These are phyloP conservation scores for Cenococcum geophilum DNA, from an alignment of 495 filamentous ascomycete genomes.

Conservation along the genomic window DNA sequence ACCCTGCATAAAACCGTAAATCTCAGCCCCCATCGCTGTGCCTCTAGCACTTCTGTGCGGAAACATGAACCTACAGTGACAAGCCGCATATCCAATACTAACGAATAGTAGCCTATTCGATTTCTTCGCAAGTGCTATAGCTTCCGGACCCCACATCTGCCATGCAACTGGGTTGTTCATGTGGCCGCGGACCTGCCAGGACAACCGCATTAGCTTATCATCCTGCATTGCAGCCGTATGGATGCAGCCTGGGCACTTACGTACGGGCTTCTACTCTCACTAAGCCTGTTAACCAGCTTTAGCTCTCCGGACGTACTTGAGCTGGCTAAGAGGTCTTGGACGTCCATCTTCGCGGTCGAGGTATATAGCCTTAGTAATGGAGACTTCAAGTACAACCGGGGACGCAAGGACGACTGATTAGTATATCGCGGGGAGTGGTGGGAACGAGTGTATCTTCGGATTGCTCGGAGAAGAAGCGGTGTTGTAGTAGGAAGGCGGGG, in stretches of 20 bases:
- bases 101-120: slow-evolving; percentile 85
- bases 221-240: not conserved
- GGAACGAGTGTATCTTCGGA: not conserved
- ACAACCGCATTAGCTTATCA: slow-evolving; percentile 9
- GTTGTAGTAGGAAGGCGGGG: not conserved
- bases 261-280: slow-evolving; percentile 74
- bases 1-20: slow-evolving; percentile 49
- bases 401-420: not conserved
- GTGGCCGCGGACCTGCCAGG: slow-evolving; percentile 62
- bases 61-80: slow-evolving; percentile 64
- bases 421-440: not conserved
- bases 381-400: not conserved
- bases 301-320: slow-evolving; percentile 10
- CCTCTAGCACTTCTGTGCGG: not conserved
- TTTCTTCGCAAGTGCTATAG: slow-evolving; percentile 67
- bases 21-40: not conserved
- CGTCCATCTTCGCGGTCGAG: slow-evolving; percentile 17
- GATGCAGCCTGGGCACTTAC: slow-evolving; percentile 43
- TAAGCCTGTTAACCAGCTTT: slow-evolving; percentile 60
- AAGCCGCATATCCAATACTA: slow-evolving; percentile 92
- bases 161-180: slow-evolving; percentile 84
- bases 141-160: slow-evolving; percentile 79
- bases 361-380: not conserved
- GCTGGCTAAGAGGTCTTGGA: slow-evolving; percentile 12
- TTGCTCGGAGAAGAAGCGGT: not conserved